These are phyloP conservation scores for Exophiala mesophila DNA, from an alignment of 2,329 filamentous ascomycete species.

Conservation along the genomic window DNA sequence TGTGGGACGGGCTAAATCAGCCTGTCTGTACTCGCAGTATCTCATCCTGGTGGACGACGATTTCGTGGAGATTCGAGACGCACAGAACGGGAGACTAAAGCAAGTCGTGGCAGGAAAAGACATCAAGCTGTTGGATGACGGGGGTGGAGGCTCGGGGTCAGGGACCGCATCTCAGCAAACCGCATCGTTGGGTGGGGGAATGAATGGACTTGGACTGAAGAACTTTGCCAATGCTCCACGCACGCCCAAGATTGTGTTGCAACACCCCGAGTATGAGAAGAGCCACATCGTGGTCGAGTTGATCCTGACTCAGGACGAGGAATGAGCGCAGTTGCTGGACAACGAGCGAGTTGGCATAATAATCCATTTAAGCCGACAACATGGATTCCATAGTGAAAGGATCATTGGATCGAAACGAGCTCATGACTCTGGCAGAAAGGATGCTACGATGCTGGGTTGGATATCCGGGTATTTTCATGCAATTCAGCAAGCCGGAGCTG, in stretches of 20 bases:
- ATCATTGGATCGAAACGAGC: no score
- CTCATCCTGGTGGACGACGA: conserved; percentile 91
- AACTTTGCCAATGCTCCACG: conserved; percentile 45
- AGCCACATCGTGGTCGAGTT: conserved; percentile 89
- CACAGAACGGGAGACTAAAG: conserved; percentile 85
- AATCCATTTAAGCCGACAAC: no score
- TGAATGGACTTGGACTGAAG: conserved; percentile 31
- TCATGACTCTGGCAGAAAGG: no score
- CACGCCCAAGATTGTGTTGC: conserved; percentile 91
- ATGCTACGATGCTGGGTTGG: no score
- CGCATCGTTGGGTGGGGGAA: conserved; percentile 34
- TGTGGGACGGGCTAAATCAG: conserved; percentile 83
- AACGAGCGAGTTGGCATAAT: no score
- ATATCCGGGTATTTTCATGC: no score
- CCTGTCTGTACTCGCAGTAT: conserved; percentile 87
- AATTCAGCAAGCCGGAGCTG: no score
- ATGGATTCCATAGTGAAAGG: no score
- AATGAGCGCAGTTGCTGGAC: no score
- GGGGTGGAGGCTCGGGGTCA: conserved; percentile 59
- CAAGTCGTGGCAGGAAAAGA: conserved; percentile 93
- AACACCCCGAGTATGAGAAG: conserved; percentile 79
- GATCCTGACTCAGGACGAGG: conserved; percentile 73
- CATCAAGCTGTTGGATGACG: conserved; percentile 85
- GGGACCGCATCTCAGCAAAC: conserved; percentile 29
- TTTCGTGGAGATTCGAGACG: conserved; percentile 95